These are phyloP conservation scores for Mycena olivaceomarginata DNA, from an alignment of 768 basidiomycete species.

Conservation along the genomic window DNA sequence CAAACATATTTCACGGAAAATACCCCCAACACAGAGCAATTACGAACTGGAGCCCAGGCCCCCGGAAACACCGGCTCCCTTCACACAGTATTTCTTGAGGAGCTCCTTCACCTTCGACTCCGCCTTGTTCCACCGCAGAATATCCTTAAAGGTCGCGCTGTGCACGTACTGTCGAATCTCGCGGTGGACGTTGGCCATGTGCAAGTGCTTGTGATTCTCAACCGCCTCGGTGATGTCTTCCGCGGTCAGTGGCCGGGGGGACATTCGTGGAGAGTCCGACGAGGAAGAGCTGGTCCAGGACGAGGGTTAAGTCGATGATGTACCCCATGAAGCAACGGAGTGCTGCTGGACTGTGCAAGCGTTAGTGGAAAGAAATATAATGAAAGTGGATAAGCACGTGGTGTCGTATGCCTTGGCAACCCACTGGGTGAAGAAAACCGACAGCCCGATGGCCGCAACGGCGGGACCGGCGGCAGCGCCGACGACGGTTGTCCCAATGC, in stretches of 20 bases:
- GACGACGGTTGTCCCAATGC: background rate
- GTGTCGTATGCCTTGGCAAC: background rate
- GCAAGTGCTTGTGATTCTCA: conserved; percentile 9
- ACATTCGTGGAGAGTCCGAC: background rate
- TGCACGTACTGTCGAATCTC: conserved; percentile 24
- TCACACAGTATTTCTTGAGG: background rate
- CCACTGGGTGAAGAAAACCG: conserved; percentile 8
- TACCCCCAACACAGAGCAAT: too few relatives aligned
- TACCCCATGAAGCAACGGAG: conserved; percentile 28
- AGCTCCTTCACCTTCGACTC: conserved; percentile 13
- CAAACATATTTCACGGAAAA: too few relatives aligned
- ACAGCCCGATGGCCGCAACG: conserved; percentile 18
- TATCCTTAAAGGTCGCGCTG: background rate
- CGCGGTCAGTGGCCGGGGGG: conserved; percentile 10
- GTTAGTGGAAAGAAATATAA: background rate
- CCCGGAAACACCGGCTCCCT: background rate
- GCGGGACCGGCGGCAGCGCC: conserved; percentile 16
- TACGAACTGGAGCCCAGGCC: too few relatives aligned
- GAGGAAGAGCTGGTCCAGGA: conserved; percentile 27
- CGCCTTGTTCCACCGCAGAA: conserved; percentile 9
- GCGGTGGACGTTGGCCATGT: conserved; percentile 16
- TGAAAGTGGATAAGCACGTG: conserved; percentile 7
- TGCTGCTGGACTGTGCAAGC: background rate
- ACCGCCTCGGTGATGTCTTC: conserved; percentile 15
- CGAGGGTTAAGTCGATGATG: conserved; percentile 3